Percentiles rank a stretch among this genome's conserved stretches.
Conservation (phyloP, 768 basidiomycete genomes). For the Tephrocybe sp. region DNA sequence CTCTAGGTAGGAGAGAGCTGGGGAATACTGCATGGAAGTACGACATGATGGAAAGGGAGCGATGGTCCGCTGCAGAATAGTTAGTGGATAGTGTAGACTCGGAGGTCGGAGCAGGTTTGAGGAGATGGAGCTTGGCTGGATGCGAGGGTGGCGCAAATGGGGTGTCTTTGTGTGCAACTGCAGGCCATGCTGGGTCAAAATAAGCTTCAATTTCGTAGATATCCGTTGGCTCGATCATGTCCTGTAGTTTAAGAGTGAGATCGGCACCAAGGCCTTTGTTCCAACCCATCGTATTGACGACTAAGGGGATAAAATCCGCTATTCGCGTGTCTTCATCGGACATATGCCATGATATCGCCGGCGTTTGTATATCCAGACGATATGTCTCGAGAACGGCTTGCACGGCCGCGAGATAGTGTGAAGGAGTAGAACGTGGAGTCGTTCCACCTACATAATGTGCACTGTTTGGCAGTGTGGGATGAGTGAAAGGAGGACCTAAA, state of each 20-base stretch:
- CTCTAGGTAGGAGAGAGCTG: slow-evolving; percentile 9
- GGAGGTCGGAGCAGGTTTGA: slow-evolving; percentile 47
- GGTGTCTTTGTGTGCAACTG: slow-evolving; percentile 1
- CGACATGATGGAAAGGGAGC: slow-evolving; percentile 68
- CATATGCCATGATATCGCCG: slow-evolving; percentile 25
- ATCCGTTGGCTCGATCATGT: slow-evolving; percentile 56
- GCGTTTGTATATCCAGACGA: slow-evolving; percentile 64
- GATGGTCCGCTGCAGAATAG: slow-evolving; percentile 65
- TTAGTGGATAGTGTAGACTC: slow-evolving; percentile 41
- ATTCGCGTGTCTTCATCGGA: slow-evolving; percentile 37
- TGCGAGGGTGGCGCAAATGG: neutral
- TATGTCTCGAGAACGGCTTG: slow-evolving; percentile 67
- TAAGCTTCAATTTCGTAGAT: slow-evolving; percentile 52
- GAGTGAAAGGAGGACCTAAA: slow-evolving; percentile 86
- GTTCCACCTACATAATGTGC: slow-evolving; percentile 85
- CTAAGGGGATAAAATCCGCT: slow-evolving; percentile 67
- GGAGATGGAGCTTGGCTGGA: slow-evolving; percentile 34
- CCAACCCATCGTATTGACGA: slow-evolving; percentile 98
- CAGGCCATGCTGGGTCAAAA: slow-evolving; percentile 22
- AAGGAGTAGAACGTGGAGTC: slow-evolving; percentile 75
- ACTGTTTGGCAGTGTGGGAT: slow-evolving; percentile 65
- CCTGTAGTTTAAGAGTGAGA: slow-evolving; percentile 69
- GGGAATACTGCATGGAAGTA: slow-evolving; percentile 67
- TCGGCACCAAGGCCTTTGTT: slow-evolving; percentile 90
- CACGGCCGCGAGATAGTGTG: slow-evolving; percentile 72